Conservation (phyloP, 768 basidiomycete species). For the Termitomyces eurrhizus region DNA sequence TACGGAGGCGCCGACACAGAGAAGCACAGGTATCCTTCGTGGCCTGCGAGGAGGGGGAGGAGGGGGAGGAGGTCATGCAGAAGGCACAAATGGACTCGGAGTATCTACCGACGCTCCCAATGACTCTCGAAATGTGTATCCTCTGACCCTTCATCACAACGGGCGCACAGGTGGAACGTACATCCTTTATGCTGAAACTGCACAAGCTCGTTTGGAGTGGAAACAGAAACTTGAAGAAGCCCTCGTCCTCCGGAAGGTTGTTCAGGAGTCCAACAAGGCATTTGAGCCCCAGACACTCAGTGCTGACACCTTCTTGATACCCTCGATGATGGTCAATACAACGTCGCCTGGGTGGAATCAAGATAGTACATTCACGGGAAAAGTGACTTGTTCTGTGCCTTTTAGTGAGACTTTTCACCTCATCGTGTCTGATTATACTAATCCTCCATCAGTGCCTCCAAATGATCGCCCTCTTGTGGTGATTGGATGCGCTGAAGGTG, state of each 20-base stretch:
- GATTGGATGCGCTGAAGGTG: slow-evolving; percentile 92
- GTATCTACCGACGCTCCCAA: slow-evolving; percentile 35
- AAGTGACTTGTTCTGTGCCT: slow-evolving; percentile 93
- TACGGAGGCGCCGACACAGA: slow-evolving; percentile 72
- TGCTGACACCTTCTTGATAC: slow-evolving; percentile 82
- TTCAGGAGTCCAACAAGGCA: slow-evolving; percentile 91
- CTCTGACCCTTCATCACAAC: slow-evolving; percentile 85
- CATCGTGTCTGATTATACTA: slow-evolving; percentile 1
- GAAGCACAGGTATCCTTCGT: slow-evolving; percentile 69
- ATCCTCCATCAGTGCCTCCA: slow-evolving; percentile 55
- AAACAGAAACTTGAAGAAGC: slow-evolving; percentile 87
- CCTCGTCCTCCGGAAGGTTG: slow-evolving; percentile 75
- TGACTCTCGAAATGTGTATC: slow-evolving; percentile 79
- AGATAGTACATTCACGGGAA: slow-evolving; percentile 70
- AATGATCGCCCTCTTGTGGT: slow-evolving; percentile 87
- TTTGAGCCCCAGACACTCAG: slow-evolving; percentile 92
- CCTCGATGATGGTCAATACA: slow-evolving; percentile 49
- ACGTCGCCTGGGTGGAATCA: slow-evolving; percentile 64
- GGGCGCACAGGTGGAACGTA: slow-evolving; percentile 85
- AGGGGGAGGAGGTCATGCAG: slow-evolving; percentile 30
- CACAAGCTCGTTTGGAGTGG: slow-evolving; percentile 80
- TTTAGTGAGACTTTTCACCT: slow-evolving; percentile 61
- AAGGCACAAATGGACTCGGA: slow-evolving; percentile 19
- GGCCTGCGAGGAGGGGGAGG: slow-evolving; percentile 46
- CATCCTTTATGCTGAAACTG: slow-evolving; percentile 82